Evolutionary conservation across 2,329 filamentous ascomycete genomes (phyloP).

Genomic region (Aspergillus sojae): DNA sequence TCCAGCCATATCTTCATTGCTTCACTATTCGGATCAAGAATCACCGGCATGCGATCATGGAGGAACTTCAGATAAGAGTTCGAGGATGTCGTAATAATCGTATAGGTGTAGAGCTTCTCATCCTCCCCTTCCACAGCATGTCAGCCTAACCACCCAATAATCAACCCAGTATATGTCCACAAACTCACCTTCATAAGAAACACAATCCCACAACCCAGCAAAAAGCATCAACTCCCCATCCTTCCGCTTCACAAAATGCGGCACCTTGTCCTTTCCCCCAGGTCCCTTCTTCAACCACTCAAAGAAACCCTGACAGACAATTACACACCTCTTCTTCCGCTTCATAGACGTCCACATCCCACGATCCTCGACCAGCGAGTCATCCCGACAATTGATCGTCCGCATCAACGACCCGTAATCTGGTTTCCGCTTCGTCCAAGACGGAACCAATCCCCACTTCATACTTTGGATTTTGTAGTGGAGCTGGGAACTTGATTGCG

Average conservation of each 20-base stretch:
- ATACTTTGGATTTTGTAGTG: conserved; percentile 83
- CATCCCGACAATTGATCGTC: conserved; percentile 94
- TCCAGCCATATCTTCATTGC: conserved; percentile 77
- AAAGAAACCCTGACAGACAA: conserved; percentile 90
- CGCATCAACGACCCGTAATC: conserved; percentile 77
- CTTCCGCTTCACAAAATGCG: conserved; percentile 79
- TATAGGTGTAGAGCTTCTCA: conserved; percentile 82
- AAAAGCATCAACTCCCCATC: conserved; percentile 86
- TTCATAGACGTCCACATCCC: conserved; percentile 96
- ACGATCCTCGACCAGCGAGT: conserved; percentile 73
- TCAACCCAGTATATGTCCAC: neutral
- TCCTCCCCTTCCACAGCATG: conserved; percentile 53
- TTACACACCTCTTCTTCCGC: conserved; percentile 80
- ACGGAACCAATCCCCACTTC: conserved; percentile 95
- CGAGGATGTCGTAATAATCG: conserved; percentile 87
- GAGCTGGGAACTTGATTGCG: conserved; percentile 6
- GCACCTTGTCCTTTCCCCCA: conserved; percentile 75
- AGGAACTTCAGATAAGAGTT: conserved; percentile 82
- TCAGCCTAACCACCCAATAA: neutral
- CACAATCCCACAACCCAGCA: conserved; percentile 89
- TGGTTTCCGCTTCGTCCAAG: conserved; percentile 85
- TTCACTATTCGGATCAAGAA: conserved; percentile 75
- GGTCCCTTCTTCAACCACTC: conserved; percentile 85
- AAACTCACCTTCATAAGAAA: conserved; percentile 70
- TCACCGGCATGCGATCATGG: conserved; percentile 94